Evolutionary conservation across 495 filamentous ascomycete species (phyloP).

Genomic region (Penicilliopsis zonata): DNA sequence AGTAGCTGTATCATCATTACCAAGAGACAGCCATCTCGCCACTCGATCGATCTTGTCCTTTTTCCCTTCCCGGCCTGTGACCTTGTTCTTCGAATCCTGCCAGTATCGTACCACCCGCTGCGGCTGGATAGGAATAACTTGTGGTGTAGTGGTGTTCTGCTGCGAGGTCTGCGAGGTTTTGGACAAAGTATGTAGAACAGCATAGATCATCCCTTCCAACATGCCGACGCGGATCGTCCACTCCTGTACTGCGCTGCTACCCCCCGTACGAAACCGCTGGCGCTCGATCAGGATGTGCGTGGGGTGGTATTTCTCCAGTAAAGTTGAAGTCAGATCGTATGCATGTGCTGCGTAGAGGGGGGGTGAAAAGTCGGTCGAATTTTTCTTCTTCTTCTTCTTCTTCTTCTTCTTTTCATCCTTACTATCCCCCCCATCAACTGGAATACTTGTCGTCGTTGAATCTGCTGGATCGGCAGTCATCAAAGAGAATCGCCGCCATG

Average conservation of each 20-base stretch:
- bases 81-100: conserved; percentile 15
- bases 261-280: conserved; percentile 69
- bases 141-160: conserved; percentile 5
- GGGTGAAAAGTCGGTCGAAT: conserved; percentile 37
- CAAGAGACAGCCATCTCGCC: conserved; percentile 34
- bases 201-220: conserved; percentile 81
- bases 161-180: conserved; percentile 10
- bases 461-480: conserved; percentile 12
- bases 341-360: conserved; percentile 46
- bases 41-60: conserved; percentile 56
- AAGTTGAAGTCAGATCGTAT: conserved; percentile 42
- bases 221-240: conserved; percentile 89
- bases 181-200: conserved; percentile 49
- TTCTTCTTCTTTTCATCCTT: conserved; percentile 2
- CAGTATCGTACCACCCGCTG: conserved; percentile 27
- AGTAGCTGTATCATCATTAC: neutral
- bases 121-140: conserved; percentile 28
- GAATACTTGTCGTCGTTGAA: no score
- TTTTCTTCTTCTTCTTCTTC: conserved; percentile 3
- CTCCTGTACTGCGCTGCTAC: conserved; percentile 55
- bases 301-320: conserved; percentile 39
- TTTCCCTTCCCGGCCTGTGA: conserved; percentile 31
- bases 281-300: conserved; percentile 78
- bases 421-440: no score
- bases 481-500: conserved; percentile 24